These are phyloP conservation scores for Cinnamomum chago DNA, from an alignment of 164 flowering plant species.

Conservation along the genomic window DNA sequence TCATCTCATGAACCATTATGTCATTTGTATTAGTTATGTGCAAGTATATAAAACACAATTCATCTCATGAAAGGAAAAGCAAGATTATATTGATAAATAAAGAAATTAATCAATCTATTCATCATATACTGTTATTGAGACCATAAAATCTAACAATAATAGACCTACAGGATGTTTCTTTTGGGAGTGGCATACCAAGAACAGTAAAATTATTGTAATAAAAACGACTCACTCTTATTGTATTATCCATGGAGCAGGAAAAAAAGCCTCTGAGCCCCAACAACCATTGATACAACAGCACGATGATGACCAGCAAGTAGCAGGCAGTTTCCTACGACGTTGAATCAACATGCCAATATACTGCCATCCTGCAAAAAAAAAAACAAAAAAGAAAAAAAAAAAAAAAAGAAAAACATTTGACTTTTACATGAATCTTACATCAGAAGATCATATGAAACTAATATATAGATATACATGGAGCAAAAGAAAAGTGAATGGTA, in stretches of 20 bases:
- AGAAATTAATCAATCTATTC: too few relatives aligned
- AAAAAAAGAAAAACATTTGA: background rate
- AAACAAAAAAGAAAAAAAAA: too few relatives aligned
- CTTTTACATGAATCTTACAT: background rate
- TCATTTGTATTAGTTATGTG: too few relatives aligned
- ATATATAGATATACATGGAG: background rate
- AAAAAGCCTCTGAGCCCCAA: slow-evolving; percentile 80
- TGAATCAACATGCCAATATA: slow-evolving; percentile 84
- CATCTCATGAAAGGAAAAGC: too few relatives aligned
- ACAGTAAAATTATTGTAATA: background rate
- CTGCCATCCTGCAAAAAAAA: slow-evolving; percentile 66
- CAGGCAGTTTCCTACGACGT: slow-evolving; percentile 57
- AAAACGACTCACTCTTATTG: slow-evolving; percentile 62
- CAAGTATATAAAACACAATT: too few relatives aligned
- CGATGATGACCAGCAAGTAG: slow-evolving; percentile 62
- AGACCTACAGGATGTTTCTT: background rate
- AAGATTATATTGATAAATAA: too few relatives aligned
- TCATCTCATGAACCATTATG: too few relatives aligned
- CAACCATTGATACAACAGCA: slow-evolving; percentile 73
- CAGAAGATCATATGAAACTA: background rate
- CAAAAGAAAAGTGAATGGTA: too few relatives aligned
- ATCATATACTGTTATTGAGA: too few relatives aligned
- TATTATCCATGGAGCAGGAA: slow-evolving; percentile 91
- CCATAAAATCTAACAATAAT: too few relatives aligned
- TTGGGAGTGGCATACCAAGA: background rate